Conservation (phyloP, 371 early-diverging fungal genomes). For the Mortierella sp. region DNA sequence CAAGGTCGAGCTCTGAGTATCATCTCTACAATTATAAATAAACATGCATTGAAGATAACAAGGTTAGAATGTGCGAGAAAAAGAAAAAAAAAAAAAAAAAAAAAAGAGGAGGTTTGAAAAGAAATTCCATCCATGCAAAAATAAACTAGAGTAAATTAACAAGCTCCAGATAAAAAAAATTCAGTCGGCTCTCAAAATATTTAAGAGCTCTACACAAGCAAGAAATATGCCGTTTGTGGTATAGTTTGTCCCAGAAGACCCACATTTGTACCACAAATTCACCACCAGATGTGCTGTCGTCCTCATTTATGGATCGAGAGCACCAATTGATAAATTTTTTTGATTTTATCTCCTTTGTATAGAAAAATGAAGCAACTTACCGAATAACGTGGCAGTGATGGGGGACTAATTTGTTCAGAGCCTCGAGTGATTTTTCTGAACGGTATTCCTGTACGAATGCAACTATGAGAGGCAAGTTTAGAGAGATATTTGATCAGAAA, state of each 20-base stretch:
- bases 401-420: slow-evolving; percentile 89
- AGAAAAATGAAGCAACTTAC: slow-evolving; percentile 52
- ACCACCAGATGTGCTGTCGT: background rate
- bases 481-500: background rate
- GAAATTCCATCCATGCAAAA: background rate
- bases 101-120: background rate
- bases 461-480: slow-evolving; percentile 62
- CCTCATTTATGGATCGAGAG: background rate
- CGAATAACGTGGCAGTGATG: slow-evolving; percentile 86
- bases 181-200: background rate
- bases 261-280: background rate
- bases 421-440: slow-evolving; percentile 88
- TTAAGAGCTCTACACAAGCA: too few relatives aligned
- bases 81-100: slow-evolving; percentile 18
- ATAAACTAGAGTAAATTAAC: too few relatives aligned
- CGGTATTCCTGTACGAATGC: slow-evolving; percentile 93
- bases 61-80: background rate
- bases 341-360: background rate
- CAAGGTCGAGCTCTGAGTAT: slow-evolving; percentile 65
- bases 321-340: background rate
- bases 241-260: background rate
- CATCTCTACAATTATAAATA: slow-evolving; percentile 64
- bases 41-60: slow-evolving; percentile 1
- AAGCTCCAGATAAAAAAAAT: background rate
- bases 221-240: slow-evolving; percentile 7